Percentiles rank a stretch among this genome's conserved stretches.
phyloP scores from a whole-genome alignment of 208 protist species.

The Crithidia bombi region DNA sequence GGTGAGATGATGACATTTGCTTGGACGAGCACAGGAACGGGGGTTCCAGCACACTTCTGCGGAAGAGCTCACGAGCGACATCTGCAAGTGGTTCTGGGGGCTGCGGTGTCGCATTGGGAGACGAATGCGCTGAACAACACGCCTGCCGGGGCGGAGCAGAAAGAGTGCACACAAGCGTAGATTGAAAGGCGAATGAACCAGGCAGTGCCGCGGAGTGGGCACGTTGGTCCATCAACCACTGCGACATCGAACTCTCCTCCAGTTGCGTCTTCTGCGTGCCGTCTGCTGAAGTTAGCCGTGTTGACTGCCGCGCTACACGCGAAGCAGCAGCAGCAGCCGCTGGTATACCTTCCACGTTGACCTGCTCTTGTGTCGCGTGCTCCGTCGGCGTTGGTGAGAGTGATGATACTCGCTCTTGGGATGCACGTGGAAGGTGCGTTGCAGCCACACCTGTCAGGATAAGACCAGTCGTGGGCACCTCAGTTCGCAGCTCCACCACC shows the following conservation, averaged over 20 bases:
- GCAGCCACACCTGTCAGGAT: neutral
- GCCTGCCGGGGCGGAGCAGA: neutral
- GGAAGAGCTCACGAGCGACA: neutral
- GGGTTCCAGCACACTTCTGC: neutral
- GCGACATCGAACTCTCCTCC: too few species aligned
- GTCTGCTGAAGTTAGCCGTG: too few species aligned
- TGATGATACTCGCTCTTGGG: too few species aligned
- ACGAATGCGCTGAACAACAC: neutral
- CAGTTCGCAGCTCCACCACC: constrained; percentile 22
- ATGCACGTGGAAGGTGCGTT: too few species aligned
- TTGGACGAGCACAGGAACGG: neutral
- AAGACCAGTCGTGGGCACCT: constrained; percentile 8
- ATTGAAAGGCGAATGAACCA: too few species aligned
- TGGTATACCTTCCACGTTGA: too few species aligned
- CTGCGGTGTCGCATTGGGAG: neutral
- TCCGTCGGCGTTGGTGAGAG: neutral
- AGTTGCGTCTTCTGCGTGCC: too few species aligned
- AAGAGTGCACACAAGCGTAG: neutral
- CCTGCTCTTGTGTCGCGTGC: neutral
- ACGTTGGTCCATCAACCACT: too few species aligned
- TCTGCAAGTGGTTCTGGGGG: neutral
- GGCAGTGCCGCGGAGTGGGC: too few species aligned
- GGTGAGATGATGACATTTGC: neutral
- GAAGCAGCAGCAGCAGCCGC: too few species aligned
- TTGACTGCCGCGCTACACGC: too few species aligned